phyloP scores from a whole-genome alignment of 2,329 filamentous ascomycete species.

The Hymenoscyphus occultus region DNA sequence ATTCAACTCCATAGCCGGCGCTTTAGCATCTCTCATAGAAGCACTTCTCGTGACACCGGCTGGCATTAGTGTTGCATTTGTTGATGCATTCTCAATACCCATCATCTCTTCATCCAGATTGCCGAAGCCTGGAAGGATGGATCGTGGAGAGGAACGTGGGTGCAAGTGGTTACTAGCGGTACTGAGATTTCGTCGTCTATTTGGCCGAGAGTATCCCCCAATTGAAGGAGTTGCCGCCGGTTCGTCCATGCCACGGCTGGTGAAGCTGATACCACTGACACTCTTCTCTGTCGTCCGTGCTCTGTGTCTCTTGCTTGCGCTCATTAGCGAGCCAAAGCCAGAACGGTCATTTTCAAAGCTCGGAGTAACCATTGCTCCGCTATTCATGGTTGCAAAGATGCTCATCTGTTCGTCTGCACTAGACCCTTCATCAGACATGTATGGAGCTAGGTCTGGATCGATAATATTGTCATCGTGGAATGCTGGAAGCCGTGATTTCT shows the following conservation, averaged over 20 bases:
- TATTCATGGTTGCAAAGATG: slow-evolving; percentile 74
- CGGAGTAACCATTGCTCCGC: slow-evolving; percentile 58
- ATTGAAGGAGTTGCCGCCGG: slow-evolving; percentile 53
- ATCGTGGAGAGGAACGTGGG: slow-evolving; percentile 67
- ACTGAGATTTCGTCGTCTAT: slow-evolving; percentile 78
- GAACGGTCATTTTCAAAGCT: slow-evolving; percentile 70
- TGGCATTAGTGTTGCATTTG: slow-evolving; percentile 25
- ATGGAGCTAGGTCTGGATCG: slow-evolving; percentile 90
- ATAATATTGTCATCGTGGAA: slow-evolving; percentile 99
- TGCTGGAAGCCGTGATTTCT: slow-evolving; percentile 71
- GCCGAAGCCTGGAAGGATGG: slow-evolving; percentile 43
- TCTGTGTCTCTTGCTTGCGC: slow-evolving; percentile 72
- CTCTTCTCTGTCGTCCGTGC: slow-evolving; percentile 71
- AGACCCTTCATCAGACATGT: slow-evolving; percentile 91
- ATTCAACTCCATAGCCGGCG: slow-evolving; percentile 80
- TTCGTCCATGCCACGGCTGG: slow-evolving; percentile 65
- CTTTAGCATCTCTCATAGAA: slow-evolving; percentile 72
- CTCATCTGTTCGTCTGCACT: slow-evolving; percentile 91
- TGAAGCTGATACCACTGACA: slow-evolving; percentile 66
- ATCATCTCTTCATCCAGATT: slow-evolving; percentile 34
- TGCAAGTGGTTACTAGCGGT: slow-evolving; percentile 69
- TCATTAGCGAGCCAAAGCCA: slow-evolving; percentile 69
- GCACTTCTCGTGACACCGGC: slow-evolving; percentile 69
- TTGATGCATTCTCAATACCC: slow-evolving; percentile 23
- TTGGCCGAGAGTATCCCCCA: slow-evolving; percentile 57